Conservation (phyloP, 2,329 filamentous ascomycete species). For the Penicillium palitans region DNA sequence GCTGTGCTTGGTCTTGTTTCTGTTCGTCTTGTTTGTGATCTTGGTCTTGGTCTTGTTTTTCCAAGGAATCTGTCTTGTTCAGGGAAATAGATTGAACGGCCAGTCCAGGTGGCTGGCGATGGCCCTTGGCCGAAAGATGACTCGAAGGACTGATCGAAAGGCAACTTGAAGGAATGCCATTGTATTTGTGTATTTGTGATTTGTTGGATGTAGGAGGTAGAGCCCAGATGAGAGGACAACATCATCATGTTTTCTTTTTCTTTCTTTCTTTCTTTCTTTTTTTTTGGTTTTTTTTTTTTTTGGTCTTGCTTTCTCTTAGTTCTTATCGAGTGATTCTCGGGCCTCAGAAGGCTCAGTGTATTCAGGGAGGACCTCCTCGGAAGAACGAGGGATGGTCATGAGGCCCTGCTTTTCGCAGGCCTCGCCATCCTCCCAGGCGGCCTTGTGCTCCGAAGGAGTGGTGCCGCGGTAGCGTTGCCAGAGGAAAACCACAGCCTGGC, state of each 20-base stretch:
- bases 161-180: neutral
- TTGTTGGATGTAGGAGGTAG: neutral
- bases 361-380: conserved; percentile 38
- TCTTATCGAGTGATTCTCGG: conserved; percentile 32
- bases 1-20: neutral
- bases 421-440: conserved; percentile 38
- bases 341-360: conserved; percentile 37
- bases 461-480: conserved; percentile 45
- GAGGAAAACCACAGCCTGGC: conserved; percentile 47
- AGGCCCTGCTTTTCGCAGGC: conserved; percentile 46
- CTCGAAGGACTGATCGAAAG: neutral
- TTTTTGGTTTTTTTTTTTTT: neutral
- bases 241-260: neutral
- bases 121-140: neutral
- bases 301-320: conserved; percentile 21
- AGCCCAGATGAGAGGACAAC: neutral
- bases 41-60: neutral
- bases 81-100: neutral
- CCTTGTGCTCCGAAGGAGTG: conserved; percentile 27
- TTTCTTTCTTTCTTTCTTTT: neutral
- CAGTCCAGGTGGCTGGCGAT: neutral
- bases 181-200: neutral
- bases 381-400: conserved; percentile 29
- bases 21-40: neutral
- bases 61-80: neutral